Conservation (phyloP, 2,329 filamentous ascomycete species). For the Fusarium nurragi region DNA sequence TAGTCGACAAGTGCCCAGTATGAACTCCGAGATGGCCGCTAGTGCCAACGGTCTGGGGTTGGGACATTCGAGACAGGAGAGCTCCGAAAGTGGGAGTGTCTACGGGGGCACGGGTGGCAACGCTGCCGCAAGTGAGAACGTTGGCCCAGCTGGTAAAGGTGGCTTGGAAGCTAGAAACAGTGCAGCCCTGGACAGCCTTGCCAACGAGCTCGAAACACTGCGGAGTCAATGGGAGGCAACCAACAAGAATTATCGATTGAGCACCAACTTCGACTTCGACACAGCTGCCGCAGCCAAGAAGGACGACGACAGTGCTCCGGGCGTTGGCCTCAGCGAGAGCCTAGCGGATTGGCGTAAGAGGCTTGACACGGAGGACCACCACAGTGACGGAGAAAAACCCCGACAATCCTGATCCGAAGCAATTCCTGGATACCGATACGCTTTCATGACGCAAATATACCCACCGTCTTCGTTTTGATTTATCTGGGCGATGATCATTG, state of each 20-base stretch:
- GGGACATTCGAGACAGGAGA: conserved; percentile 63
- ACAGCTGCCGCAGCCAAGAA: conserved; percentile 52
- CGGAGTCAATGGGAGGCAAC: conserved; percentile 94
- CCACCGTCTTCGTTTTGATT: conserved; percentile 42
- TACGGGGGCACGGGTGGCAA: conserved; percentile 60
- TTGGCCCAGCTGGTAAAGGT: conserved; percentile 50
- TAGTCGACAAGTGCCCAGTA: conserved; percentile 66
- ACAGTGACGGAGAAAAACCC: conserved; percentile 44
- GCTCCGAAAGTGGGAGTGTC: conserved; percentile 69
- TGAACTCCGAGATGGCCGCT: conserved; percentile 56
- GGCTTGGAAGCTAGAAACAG: conserved; percentile 62
- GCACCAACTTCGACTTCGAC: conserved; percentile 90
- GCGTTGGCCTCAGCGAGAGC: conserved; percentile 71
- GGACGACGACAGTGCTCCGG: conserved; percentile 54
- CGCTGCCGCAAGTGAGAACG: conserved; percentile 50
- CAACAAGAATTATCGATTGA: conserved; percentile 93
- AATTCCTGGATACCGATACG: conserved; percentile 43
- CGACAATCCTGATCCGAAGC: conserved; percentile 39
- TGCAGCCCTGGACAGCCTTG: conserved; percentile 85
- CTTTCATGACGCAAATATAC: conserved; percentile 50
- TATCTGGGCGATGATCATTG: conserved; percentile 33
- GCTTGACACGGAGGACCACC: conserved; percentile 66
- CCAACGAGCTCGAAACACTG: conserved; percentile 89
- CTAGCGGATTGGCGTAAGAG: conserved; percentile 83
- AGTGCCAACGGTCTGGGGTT: conserved; percentile 50